Base-by-base conservation (phyloP, 768 basidiomycete species). In the Amanita molliuscula region DNA sequence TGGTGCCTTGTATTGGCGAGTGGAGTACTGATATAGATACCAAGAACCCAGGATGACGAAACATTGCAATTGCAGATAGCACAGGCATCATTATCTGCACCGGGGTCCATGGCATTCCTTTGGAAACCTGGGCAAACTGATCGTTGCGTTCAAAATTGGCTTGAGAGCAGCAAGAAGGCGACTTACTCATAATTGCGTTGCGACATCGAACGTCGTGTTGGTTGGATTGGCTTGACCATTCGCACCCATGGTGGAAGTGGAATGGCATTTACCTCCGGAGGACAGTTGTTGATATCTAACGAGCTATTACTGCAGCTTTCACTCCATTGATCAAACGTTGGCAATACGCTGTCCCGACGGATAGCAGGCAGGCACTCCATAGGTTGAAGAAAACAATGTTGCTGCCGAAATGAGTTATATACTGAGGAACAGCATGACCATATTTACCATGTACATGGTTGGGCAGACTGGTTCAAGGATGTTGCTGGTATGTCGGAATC, bases 331-430 rank as follows among this genome's bases (percentile, higher is more conserved):
- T 38, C 47, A 23, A 48, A 48, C 9, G 36, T 48, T 10, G 47
- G 47, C 16, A 38, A 26, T 15, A 36, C 15, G 15, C 34, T 16
- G 28, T 43, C 2, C 38, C 38, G 18, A 15, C 20, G 40, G 35
- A 50, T 20, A 50, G 8, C 15, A 50, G 18, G 40, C 48, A 50
- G 34, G 48, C 48, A 18, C 48, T 50, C 48, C 48, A 50, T n/a
- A 50, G 16, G 23, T 50, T 50, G 38, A 50, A 50, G 40, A 50
- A 50, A 9, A 50, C 10, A 29, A 50, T 20, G 34, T 50, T 50
- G 28, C 48, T 50, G n/a, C 13, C 26, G 16, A 15, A 15, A 16
- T 33, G 16, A 38, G 18, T 50, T 26, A 33, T n/a, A 8, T 9
- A 8, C 21, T n/a, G 15, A 10, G 15, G 29, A 33, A 31, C 6